A percentile compares a stretch with the other conserved stretches of the same genome.
Evolutionary conservation across 140 eudicot species (phyloP).

Genomic region (Flaveria floridana): DNA sequence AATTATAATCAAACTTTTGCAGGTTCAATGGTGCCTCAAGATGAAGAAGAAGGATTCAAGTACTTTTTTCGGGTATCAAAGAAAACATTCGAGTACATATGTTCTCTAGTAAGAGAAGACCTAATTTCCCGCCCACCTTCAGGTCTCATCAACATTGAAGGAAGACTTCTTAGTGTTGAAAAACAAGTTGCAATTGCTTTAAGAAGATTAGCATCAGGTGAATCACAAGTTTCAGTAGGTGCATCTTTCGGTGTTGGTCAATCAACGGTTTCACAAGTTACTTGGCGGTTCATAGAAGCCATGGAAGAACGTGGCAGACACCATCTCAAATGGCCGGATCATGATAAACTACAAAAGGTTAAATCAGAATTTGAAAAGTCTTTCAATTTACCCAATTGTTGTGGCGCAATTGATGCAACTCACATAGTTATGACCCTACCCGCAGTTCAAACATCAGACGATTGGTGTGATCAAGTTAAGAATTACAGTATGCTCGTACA

Average conservation of each 20-base stretch:
- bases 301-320: conserved; percentile 85
- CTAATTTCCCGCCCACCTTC: conserved; percentile 96
- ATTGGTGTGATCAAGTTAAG: conserved; percentile 77
- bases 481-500: conserved; percentile 90
- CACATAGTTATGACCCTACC: conserved; percentile 94
- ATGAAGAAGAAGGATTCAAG: conserved; percentile 86
- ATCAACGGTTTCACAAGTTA: conserved; percentile 96
- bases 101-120: conserved; percentile 79
- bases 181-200: conserved; percentile 98
- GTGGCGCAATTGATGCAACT: conserved; percentile 88
- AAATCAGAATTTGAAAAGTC: conserved; percentile 56
- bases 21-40: conserved; percentile 54
- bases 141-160: conserved; percentile 93
- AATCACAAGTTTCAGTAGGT: conserved; percentile 94
- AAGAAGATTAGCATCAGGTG: conserved; percentile 89
- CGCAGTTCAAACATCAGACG: conserved; percentile 91
- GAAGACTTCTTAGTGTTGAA: conserved; percentile 93
- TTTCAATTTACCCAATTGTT: conserved; percentile 73
- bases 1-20: conserved; percentile 23
- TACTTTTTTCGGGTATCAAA: conserved; percentile 82
- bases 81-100: conserved; percentile 79
- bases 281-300: conserved; percentile 97
- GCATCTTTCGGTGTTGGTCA: conserved; percentile 94
- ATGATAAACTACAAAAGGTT: conserved; percentile 39
- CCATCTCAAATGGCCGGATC: conserved; percentile 88